Conservation (phyloP, 1,139 yeast species). For the Debaryomyces subglobosus region DNA sequence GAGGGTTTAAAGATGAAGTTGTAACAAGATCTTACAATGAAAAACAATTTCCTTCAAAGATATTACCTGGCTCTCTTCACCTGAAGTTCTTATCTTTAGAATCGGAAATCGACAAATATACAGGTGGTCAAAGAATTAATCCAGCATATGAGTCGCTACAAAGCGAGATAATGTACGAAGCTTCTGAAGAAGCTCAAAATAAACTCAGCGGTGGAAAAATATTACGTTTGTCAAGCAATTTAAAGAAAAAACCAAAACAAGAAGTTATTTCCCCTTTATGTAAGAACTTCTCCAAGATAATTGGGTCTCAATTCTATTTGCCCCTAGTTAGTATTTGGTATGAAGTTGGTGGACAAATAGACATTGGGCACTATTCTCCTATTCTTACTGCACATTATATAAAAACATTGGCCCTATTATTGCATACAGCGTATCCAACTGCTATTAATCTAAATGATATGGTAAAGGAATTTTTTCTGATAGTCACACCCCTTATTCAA, state of each 20-base stretch:
- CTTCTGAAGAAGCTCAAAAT: slow-evolving; percentile 45
- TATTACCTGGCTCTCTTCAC: slow-evolving; percentile 53
- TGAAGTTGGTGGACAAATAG: slow-evolving; percentile 38
- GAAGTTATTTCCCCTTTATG: slow-evolving; percentile 17
- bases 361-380: slow-evolving; percentile 58
- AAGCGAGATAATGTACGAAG: slow-evolving; percentile 36
- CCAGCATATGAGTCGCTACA: slow-evolving; percentile 24
- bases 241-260: slow-evolving; percentile 20
- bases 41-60: slow-evolving; percentile 40
- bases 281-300: slow-evolving; percentile 46
- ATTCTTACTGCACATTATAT: slow-evolving; percentile 60
- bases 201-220: slow-evolving; percentile 50
- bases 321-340: slow-evolving; percentile 63
- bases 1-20: slow-evolving; percentile 56
- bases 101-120: slow-evolving; percentile 8
- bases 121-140: slow-evolving; percentile 9
- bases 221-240: slow-evolving; percentile 49
- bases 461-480: slow-evolving; percentile 54
- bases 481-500: slow-evolving; percentile 34
- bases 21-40: slow-evolving; percentile 38
- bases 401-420: slow-evolving; percentile 56
- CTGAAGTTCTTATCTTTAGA: slow-evolving; percentile 24
- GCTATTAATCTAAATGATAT: slow-evolving; percentile 55
- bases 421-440: slow-evolving; percentile 62
- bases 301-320: slow-evolving; percentile 52